Percentiles rank a stretch among this genome's conserved stretches.
Evolutionary conservation across 2,329 filamentous ascomycete genomes (phyloP).

Genomic region (Hypoxylon sp.): DNA sequence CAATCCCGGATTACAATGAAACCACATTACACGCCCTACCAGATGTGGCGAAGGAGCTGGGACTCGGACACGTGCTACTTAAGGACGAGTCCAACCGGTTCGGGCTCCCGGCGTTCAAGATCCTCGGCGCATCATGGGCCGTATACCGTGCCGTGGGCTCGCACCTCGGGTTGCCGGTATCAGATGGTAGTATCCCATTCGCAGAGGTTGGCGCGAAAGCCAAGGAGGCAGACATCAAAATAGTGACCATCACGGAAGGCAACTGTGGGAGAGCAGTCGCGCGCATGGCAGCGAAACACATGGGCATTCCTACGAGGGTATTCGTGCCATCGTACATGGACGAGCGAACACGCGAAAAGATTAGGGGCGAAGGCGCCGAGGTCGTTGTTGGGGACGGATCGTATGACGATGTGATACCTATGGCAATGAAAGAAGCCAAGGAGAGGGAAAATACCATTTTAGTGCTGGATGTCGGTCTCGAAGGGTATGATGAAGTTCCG

Average conservation of each 20-base stretch:
- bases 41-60: slow-evolving; percentile 69
- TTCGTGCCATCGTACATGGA: slow-evolving; percentile 75
- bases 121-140: slow-evolving; percentile 84
- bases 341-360: slow-evolving; percentile 65
- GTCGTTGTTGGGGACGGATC: slow-evolving; percentile 69
- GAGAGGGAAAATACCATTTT: slow-evolving; percentile 63
- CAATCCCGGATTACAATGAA: slow-evolving; percentile 49
- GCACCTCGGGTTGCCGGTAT: slow-evolving; percentile 59
- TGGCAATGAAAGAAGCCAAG: slow-evolving; percentile 62
- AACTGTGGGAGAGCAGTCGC: slow-evolving; percentile 84
- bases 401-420: slow-evolving; percentile 75
- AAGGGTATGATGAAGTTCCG: slow-evolving; percentile 76
- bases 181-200: slow-evolving; percentile 48
- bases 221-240: slow-evolving; percentile 52
- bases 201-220: slow-evolving; percentile 47
- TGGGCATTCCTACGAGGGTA: slow-evolving; percentile 70
- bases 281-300: slow-evolving; percentile 70
- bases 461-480: slow-evolving; percentile 78
- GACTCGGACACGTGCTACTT: slow-evolving; percentile 70
- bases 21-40: slow-evolving; percentile 47
- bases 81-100: slow-evolving; percentile 81
- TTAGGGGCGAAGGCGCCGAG: slow-evolving; percentile 73
- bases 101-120: slow-evolving; percentile 82
- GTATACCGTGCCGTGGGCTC: slow-evolving; percentile 70
- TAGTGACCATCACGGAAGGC: slow-evolving; percentile 79